These are phyloP conservation scores for Spergularia bocconei DNA, from an alignment of 148 eudicot genomes.

Conservation along the genomic window DNA sequence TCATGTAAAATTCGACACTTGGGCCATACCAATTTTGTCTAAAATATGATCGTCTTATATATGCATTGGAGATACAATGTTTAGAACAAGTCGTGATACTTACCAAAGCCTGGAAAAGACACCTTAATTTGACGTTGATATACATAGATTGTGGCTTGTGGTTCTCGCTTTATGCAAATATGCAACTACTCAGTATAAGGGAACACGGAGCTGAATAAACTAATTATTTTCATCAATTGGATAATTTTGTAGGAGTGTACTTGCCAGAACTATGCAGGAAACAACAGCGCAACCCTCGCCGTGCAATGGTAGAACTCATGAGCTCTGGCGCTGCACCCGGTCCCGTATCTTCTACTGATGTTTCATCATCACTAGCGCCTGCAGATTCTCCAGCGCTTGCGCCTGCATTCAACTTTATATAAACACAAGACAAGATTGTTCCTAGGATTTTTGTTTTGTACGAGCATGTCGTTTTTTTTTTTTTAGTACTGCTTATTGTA, in stretches of 20 bases:
- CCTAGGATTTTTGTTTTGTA: not conserved
- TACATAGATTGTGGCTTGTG: no score
- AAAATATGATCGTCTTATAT: no score
- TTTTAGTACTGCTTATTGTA: no score
- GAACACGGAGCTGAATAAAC: not conserved
- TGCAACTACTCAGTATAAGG: not conserved
- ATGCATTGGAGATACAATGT: no score
- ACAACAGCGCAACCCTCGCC: slow-evolving; percentile 49
- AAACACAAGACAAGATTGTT: not conserved
- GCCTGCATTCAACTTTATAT: not conserved
- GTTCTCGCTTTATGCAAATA: not conserved
- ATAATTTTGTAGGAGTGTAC: slow-evolving; percentile 48
- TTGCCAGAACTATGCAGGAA: slow-evolving; percentile 65
- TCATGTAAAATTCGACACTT: no score
- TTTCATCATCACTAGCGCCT: not conserved
- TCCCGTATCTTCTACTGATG: slow-evolving; percentile 24
- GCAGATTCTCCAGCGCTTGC: slow-evolving; percentile 34
- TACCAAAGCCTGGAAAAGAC: no score
- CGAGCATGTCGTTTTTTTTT: no score
- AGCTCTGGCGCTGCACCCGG: slow-evolving; percentile 65
- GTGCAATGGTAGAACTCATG: slow-evolving; percentile 63
- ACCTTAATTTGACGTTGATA: no score
- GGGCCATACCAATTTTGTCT: no score
- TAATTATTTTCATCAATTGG: not conserved
- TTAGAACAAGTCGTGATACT: no score